Base-by-base conservation (phyloP, 1,284 basidiomycete species). In the Singerocomus inundabilis region DNA sequence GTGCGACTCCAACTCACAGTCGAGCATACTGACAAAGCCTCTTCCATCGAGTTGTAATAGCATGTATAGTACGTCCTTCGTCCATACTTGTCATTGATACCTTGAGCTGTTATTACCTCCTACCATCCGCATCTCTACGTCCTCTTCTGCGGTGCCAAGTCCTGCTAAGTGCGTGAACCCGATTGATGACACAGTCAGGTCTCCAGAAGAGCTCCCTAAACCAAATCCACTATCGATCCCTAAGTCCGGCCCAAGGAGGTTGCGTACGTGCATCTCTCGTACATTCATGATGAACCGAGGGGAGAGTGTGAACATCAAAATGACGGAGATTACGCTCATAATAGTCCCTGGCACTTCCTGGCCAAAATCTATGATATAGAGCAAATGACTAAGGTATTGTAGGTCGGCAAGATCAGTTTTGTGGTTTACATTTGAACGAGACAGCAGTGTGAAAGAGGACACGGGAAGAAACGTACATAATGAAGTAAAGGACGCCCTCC, bases 251-350 rank as follows among this genome's bases (percentile, higher is more conserved):
- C n/a, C 26, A 4, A 30, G 13, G n/a, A 46, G 8, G 12, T 10
- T 57, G 8, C 16, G 34, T 5, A 16, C 2, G 39, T 60, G 35
- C 31, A 63, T 3, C 12, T 48, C 47, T 7, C 59, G 57, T 15
- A 60, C 44, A 33, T 36, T 59, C 11, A 60, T 49, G 36, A 59
- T 51, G 36, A 59, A 59, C 21, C 59, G 57, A n/a, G 59, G 59
- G 1, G 59, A 29, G 39, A 61, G 47, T 6, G 32, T 21, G 24
- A 41, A 64, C 35, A 64, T 28, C n/a, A 44, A 3, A 31, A 51
- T 25, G 25, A 25, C 33, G 25, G 41, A 6, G 32, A 62, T 0
- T 12, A 7, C 4, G 29, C 18, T 25, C 18, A 49, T 6, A 3
- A 52, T 32, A 5, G 4, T n/a, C 11, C 28, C 55, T 5, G n/a